A percentile compares a stretch with the other conserved stretches of the same genome.
These are phyloP conservation scores for Penicillium sp. DNA, from an alignment of 2,329 filamentous ascomycete genomes.

Conservation along the genomic window DNA sequence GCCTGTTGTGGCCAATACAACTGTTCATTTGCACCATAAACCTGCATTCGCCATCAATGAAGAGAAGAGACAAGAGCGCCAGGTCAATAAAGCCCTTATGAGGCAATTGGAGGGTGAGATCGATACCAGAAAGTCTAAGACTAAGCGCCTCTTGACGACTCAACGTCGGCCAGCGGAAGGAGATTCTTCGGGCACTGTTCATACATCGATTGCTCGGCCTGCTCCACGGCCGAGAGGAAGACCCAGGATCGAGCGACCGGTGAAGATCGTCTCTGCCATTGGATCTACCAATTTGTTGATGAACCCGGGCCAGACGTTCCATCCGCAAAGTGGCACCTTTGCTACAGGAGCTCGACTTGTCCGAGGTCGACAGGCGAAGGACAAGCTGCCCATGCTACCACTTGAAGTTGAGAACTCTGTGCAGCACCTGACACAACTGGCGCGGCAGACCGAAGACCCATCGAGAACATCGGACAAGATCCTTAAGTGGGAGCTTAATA, in stretches of 20 bases:
- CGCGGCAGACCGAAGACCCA: conserved; percentile 17
- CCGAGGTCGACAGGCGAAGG: conserved; percentile 1
- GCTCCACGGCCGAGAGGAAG: background rate
- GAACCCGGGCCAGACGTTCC: conserved; percentile 40
- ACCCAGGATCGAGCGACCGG: conserved; percentile 16
- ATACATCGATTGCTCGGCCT: conserved; percentile 31
- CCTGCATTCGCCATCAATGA: conserved; percentile 31
- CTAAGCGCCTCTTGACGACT: conserved; percentile 31
- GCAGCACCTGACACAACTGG: conserved; percentile 31
- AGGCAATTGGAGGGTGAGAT: conserved; percentile 14
- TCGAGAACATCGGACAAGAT: conserved; percentile 30
- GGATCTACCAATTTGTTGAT: conserved; percentile 30
- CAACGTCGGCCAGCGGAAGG: conserved; percentile 16
- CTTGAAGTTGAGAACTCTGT: conserved; percentile 22
- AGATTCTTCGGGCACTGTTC: conserved; percentile 13
- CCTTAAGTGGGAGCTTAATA: conserved; percentile 38
- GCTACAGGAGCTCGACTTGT: conserved; percentile 32
- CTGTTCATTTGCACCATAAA: conserved; percentile 38
- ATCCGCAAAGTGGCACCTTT: conserved; percentile 46
- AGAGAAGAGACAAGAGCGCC: conserved; percentile 28
- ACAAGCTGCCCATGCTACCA: background rate
- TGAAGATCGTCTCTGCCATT: conserved; percentile 26
- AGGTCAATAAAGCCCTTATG: conserved; percentile 26
- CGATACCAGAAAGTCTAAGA: background rate
- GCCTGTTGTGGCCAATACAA: conserved; percentile 34